Percentiles rank a stretch among this genome's conserved stretches.
These are phyloP conservation scores for Trichoderma virens DNA, from an alignment of 495 filamentous ascomycete species.

Conservation along the genomic window DNA sequence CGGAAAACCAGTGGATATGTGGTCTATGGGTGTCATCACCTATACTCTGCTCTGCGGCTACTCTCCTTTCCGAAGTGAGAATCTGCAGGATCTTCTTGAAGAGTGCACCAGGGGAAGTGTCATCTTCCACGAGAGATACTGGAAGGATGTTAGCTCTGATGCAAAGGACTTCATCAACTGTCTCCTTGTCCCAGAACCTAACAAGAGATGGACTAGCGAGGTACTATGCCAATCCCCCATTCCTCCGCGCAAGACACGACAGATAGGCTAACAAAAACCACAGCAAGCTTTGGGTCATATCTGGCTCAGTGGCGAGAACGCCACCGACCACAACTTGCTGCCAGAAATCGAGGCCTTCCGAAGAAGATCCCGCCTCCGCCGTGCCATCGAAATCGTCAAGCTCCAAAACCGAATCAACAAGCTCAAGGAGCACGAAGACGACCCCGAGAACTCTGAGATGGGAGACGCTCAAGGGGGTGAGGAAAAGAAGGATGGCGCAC, in stretches of 20 bases:
- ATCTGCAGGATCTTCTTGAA: conserved; percentile 85
- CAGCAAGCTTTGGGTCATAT: conserved; percentile 72
- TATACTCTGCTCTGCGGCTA: conserved; percentile 99
- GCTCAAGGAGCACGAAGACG: conserved; percentile 92
- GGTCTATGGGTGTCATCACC: conserved; percentile 97
- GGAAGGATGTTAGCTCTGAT: conserved; percentile 93
- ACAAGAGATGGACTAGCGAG: conserved; percentile 69
- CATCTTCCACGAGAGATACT: conserved; percentile 97
- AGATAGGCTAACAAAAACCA: not conserved
- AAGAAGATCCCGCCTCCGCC: conserved; percentile 69
- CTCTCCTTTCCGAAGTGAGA: conserved; percentile 94
- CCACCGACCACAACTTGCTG: conserved; percentile 90
- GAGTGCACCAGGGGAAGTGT: conserved; percentile 86
- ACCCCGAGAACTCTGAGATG: conserved; percentile 58
- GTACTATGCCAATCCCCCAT: conserved; percentile 27
- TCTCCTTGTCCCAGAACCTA: conserved; percentile 72
- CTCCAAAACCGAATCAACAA: conserved; percentile 94
- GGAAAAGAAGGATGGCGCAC: conserved; percentile 62
- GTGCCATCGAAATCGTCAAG: conserved; percentile 95
- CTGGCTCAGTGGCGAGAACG: conserved; percentile 87
- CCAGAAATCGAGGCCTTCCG: conserved; percentile 95
- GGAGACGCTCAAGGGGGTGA: conserved; percentile 43
- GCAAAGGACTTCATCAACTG: conserved; percentile 89
- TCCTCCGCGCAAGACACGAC: not conserved
- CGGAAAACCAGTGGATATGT: conserved; percentile 99